Conservation (phyloP, 306 rosid species). For the Quercus engelmannii region DNA sequence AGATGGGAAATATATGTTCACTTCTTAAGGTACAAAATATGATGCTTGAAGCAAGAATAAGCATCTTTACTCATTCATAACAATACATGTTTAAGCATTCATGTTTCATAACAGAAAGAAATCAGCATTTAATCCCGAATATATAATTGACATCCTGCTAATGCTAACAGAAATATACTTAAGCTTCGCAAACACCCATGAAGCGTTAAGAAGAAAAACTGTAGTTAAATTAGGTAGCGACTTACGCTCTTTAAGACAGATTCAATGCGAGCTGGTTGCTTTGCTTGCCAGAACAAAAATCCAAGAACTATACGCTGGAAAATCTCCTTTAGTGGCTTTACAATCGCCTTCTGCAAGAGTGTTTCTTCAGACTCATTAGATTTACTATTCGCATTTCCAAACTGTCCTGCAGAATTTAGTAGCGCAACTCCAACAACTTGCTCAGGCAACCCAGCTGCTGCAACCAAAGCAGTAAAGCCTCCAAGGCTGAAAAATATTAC, state of each 20-base stretch:
- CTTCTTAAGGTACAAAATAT: background rate
- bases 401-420: constrained; percentile 92
- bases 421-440: constrained; percentile 72
- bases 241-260: constrained; percentile 84
- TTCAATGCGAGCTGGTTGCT: constrained; percentile 74
- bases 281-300: constrained; percentile 89
- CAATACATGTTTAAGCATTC: background rate
- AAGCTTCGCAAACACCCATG: background rate
- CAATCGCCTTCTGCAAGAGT: constrained; percentile 45
- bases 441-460: constrained; percentile 68
- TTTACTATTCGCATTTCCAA: constrained; percentile 52
- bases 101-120: background rate
- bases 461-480: constrained; percentile 87
- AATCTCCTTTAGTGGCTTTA: constrained; percentile 75
- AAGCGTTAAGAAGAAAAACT: constrained; percentile 8
- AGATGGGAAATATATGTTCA: constrained; percentile 3
- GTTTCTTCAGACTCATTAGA: constrained; percentile 56
- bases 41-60: background rate
- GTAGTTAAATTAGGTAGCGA: constrained; percentile 16
- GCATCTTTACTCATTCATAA: background rate
- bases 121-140: background rate
- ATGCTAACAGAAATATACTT: background rate
- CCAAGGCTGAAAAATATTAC: constrained; percentile 72
- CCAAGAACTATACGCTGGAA: constrained; percentile 86
- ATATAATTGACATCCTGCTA: constrained; percentile 3